phyloP scores from a whole-genome alignment of 768 basidiomycete species.

The Lactarius trivialis region DNA sequence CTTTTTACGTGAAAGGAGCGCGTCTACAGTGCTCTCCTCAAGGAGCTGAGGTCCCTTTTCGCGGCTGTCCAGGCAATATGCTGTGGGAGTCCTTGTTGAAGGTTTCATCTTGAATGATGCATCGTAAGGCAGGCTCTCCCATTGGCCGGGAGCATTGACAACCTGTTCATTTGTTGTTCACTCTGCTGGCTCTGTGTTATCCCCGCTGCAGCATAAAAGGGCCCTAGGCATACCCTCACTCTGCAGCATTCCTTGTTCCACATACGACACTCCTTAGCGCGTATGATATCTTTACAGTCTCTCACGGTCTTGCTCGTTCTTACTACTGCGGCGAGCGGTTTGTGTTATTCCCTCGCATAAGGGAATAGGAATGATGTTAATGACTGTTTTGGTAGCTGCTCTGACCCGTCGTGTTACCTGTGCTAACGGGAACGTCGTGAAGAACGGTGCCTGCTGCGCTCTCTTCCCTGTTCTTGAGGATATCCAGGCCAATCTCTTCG shows the following conservation, averaged over 20 bases:
- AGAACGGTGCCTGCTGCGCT: neutral
- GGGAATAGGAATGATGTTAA: neutral
- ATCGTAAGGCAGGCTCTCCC: neutral
- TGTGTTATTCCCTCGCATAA: neutral
- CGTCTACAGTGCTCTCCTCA: neutral
- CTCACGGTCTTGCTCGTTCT: conserved; percentile 21
- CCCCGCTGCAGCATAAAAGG: neutral
- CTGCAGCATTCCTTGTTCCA: neutral
- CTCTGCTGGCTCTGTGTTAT: neutral
- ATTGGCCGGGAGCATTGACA: neutral
- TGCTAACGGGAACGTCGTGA: neutral
- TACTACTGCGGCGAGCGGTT: conserved; percentile 15
- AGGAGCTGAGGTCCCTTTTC: neutral
- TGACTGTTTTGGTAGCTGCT: neutral
- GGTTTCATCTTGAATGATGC: too few species aligned
- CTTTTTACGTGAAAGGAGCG: neutral
- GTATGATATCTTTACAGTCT: conserved; percentile 25
- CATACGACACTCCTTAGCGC: neutral
- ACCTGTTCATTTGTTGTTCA: neutral
- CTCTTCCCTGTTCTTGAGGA: conserved; percentile 24
- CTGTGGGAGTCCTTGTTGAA: neutral
- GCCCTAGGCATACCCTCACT: neutral
- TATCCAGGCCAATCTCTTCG: conserved; percentile 29
- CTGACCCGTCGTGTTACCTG: neutral
- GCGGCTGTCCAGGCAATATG: neutral